Evolutionary conservation across 2,329 filamentous ascomycete species (phyloP).

Genomic region (Colletotrichum brevisporum): DNA sequence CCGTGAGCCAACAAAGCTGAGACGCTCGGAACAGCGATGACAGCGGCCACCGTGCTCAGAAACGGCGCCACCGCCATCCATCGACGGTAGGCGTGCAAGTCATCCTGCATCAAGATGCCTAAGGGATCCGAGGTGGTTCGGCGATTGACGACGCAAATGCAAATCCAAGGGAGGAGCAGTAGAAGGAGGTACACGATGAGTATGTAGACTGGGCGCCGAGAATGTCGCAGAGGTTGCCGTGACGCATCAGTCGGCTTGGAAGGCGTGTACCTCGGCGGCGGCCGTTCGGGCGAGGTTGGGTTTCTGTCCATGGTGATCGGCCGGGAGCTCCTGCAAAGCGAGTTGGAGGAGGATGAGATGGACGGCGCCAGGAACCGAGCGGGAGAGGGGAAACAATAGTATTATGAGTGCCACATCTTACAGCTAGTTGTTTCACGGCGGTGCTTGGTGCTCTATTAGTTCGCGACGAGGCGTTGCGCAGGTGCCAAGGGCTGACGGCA

Average conservation of each 20-base stretch:
- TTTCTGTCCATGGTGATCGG: conserved; percentile 30
- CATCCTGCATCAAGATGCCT: conserved; percentile 31
- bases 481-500: conserved; percentile 38
- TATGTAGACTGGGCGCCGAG: conserved; percentile 34
- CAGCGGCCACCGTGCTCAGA: conserved; percentile 33
- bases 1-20: conserved; percentile 36
- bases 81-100: conserved; percentile 28
- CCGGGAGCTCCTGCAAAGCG: conserved; percentile 1
- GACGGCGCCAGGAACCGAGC: conserved; percentile 15
- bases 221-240: conserved; percentile 32
- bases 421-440: conserved; percentile 14
- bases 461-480: conserved; percentile 31
- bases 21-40: conserved; percentile 36
- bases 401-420: conserved; percentile 31
- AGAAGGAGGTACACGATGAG: conserved; percentile 33
- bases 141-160: conserved; percentile 30
- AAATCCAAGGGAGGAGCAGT: conserved; percentile 33
- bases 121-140: conserved; percentile 24
- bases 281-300: conserved; percentile 10
- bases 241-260: conserved; percentile 27
- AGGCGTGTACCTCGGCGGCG: conserved; percentile 32
- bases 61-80: conserved; percentile 33
- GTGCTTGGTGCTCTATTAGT: conserved; percentile 33
- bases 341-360: conserved; percentile 8
- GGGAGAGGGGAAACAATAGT: conserved; percentile 32